Evolutionary conservation across 2,329 filamentous ascomycete genomes (phyloP).

Genomic region (Colletotrichum melonis): DNA sequence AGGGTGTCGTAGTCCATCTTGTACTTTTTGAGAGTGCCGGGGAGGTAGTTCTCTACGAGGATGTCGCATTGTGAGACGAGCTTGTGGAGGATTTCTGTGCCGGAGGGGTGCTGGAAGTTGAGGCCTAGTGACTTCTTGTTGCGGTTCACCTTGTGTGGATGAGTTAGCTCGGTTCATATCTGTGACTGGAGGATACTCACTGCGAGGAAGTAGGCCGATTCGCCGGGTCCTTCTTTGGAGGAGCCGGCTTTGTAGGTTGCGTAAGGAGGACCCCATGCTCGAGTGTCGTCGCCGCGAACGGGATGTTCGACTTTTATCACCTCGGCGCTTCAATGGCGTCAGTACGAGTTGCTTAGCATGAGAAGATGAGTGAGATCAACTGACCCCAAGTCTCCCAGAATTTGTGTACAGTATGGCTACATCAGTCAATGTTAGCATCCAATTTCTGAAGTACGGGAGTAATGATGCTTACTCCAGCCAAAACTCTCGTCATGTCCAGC

Average conservation of each 20-base stretch:
- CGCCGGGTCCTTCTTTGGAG: conserved; percentile 76
- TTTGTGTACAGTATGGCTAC: conserved; percentile 97
- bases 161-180: background rate
- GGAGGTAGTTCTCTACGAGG: conserved; percentile 96
- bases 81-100: conserved; percentile 87
- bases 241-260: conserved; percentile 77
- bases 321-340: conserved; percentile 75
- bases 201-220: conserved; percentile 93
- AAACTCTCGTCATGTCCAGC: conserved; percentile 94
- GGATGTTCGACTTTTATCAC: conserved; percentile 98
- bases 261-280: conserved; percentile 96
- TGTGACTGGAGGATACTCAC: conserved; percentile 59
- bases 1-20: conserved; percentile 88
- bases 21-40: conserved; percentile 90
- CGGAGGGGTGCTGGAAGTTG: conserved; percentile 87
- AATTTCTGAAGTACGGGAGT: background rate
- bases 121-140: conserved; percentile 96
- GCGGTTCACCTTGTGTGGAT: conserved; percentile 78
- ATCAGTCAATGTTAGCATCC: background rate
- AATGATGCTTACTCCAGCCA: conserved; percentile 79
- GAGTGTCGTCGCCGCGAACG: conserved; percentile 88
- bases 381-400: conserved; percentile 94
- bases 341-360: conserved; percentile 36
- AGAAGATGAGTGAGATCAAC: conserved; percentile 42
- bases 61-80: conserved; percentile 89